Evolutionary conservation across 495 filamentous ascomycete genomes (phyloP).

Genomic region (Cercophora sp.): DNA sequence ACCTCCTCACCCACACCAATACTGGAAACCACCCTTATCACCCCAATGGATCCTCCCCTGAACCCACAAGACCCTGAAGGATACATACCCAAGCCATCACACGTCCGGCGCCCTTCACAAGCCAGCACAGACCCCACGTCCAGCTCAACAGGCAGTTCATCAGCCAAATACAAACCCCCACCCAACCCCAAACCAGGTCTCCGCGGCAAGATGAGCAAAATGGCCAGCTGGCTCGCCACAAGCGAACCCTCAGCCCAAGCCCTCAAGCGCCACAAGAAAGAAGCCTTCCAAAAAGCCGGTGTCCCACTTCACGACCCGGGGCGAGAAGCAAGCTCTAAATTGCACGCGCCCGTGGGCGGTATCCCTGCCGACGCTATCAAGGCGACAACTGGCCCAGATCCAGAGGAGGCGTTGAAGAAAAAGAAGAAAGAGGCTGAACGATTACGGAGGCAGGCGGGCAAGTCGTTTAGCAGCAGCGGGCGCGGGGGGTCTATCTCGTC

Average conservation of each 20-base stretch:
- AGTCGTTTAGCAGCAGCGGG: too few relatives aligned
- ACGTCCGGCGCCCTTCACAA: too few relatives aligned
- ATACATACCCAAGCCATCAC: too few relatives aligned
- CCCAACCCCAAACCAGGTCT: background rate
- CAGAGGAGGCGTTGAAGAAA: conserved; percentile 32
- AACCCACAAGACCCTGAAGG: too few relatives aligned
- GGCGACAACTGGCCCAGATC: conserved; percentile 26
- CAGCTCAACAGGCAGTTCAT: background rate
- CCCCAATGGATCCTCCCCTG: too few relatives aligned
- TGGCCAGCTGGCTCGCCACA: conserved; percentile 38
- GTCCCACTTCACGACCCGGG: conserved; percentile 23
- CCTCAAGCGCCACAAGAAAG: conserved; percentile 35
- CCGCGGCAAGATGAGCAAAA: too few relatives aligned
- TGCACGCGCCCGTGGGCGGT: conserved; percentile 34
- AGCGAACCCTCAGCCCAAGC: conserved; percentile 41
- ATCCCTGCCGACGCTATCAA: conserved; percentile 34
- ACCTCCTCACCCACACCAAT: too few relatives aligned
- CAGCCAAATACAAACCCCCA: background rate
- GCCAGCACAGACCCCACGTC: too few relatives aligned
- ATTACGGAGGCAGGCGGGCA: too few relatives aligned
- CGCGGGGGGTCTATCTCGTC: too few relatives aligned
- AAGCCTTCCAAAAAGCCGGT: conserved; percentile 32
- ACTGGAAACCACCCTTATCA: too few relatives aligned
- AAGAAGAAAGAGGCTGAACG: too few relatives aligned
- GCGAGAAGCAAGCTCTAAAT: conserved; percentile 25